Evolutionary conservation across 2,329 filamentous ascomycete genomes (phyloP).

Genomic region (Calonectria montana): DNA sequence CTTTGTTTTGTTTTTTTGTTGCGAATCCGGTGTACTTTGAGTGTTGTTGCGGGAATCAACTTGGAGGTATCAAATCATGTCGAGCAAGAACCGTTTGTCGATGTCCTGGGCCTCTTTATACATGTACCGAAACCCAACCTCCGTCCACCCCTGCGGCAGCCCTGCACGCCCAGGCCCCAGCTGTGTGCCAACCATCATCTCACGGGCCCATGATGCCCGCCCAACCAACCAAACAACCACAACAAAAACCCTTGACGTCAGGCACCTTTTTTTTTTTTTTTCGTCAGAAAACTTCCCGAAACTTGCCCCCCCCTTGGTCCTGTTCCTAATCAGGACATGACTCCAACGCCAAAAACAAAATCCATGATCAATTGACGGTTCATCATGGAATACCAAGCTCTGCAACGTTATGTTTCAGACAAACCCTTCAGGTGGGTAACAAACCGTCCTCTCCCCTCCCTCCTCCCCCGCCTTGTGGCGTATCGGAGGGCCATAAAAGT

Average conservation of each 20-base stretch:
- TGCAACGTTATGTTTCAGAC: background rate
- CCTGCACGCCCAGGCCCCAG: background rate
- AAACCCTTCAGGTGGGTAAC: background rate
- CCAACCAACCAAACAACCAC: background rate
- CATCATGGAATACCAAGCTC: background rate
- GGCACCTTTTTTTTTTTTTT: background rate
- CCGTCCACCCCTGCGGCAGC: background rate
- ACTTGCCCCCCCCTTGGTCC: background rate
- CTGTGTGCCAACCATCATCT: background rate
- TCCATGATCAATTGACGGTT: too few species aligned
- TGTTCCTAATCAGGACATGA: background rate
- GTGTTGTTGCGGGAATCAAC: background rate
- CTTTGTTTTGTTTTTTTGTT: conserved; percentile 12
- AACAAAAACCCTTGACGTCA: conserved; percentile 18
- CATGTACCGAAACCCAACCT: conserved; percentile 1
- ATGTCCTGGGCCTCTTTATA: conserved; percentile 3
- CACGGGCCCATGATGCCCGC: background rate
- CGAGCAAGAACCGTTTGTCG: background rate
- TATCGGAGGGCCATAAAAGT: background rate
- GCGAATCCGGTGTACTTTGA: conserved; percentile 1
- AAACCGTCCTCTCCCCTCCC: background rate
- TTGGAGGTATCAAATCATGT: background rate
- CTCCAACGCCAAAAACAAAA: background rate
- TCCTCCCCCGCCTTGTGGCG: background rate
- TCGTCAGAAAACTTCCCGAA: background rate